Evolutionary conservation across 2,329 filamentous ascomycete species (phyloP), one percentile per base, ranked within the genome.

Genomic region (Xylariaceae sp.): DNA sequence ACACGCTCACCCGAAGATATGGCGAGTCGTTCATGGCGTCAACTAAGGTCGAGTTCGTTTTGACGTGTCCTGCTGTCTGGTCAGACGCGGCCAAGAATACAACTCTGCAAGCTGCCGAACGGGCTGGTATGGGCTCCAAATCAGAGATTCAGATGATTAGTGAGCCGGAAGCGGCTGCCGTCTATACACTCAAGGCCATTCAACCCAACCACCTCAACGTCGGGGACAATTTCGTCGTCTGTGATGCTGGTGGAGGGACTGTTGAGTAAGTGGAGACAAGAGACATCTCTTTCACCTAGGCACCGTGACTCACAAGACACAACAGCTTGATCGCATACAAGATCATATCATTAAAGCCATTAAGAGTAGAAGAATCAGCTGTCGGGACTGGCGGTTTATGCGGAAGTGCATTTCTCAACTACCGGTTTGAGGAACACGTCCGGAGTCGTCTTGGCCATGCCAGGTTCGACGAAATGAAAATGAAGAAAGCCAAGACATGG

Each of bases 31-130:
- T 92, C 58, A 88, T 91, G 81, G 77, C 78, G 6, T 80, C 79
- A 6, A 90, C 86, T 5, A 82, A 82, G 56, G 82, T 89, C 32
- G 82, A 91, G 50, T 91, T 88, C 56, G 85, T 92, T 39, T 72
- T 93, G 44, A 92, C 87, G 1, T 88, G 86, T 41, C 88, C 88
- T 6, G 88, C 88, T 6, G 86, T 92, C 6, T 93, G 88, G 88
- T 88, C 82, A 20, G 88, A 93, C 62, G 80, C 85, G 0, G 88
- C 87, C n/a, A 92, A 91, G 69, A 87, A 89, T 63, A 86, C 86
- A 5, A 92, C 87, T 2, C 67, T 90, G 39, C 79, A 86, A 60
- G 88, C 87, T 5, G 87, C 87, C 10, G 84, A 90, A 67, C 73
- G 82, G 47, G 88, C 87, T 0, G 88, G 87, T 3, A 88, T 92